Base-by-base conservation (phyloP, 306 rosid genomes). In the Carpinus viminea region DNA sequence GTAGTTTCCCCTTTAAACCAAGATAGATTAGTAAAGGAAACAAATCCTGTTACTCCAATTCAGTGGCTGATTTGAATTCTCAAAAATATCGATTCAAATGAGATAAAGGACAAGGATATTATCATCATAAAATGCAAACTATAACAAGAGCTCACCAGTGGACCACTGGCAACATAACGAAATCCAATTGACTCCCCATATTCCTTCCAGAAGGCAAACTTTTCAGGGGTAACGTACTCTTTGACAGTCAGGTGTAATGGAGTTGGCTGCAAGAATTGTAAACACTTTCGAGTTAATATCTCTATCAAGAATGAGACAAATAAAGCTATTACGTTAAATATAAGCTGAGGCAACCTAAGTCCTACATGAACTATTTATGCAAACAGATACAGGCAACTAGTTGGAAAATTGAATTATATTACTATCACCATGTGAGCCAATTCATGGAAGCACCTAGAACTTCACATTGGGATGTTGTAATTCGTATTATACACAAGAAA, bases 131-230 rank as follows among this genome's bases (percentile, higher is more conserved):
- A 68, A 15, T 73, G 60, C 60, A 60, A 41, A 54, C 47, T 36
- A 13, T 50, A 72, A 76, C 10, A 47, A 75, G 74, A 86, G 80
- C 92, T 82, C 83, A 95, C 98, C 98, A 95, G 84, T 36, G 98
- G 98, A 17, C 97, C 98, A 74, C 98, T 92, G 74, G 98, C 98
- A 48, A 95, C 96, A 20, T 92, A 95, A 28, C 98, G 93, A 62
- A 95, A 95, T 79, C 98, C 98, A 46, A 92, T 91, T 46, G 98
- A 92, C 86, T 95, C 98, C 13, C 98, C 98, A 9, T 91, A 91
- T 86, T 91, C 96, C 85, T 91, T 95, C 99, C 98, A 95, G 79
- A 88, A 93, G 59, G 82, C 86, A 79, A 93, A 95, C 82, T 93
- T 95, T 79, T 93, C 97, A 47, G 98, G 98, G 12, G 92, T 78